Percentiles rank a stretch among this genome's conserved stretches.
Evolutionary conservation across 495 filamentous ascomycete genomes (phyloP).

Genomic region (Xylaria flabelliformis): DNA sequence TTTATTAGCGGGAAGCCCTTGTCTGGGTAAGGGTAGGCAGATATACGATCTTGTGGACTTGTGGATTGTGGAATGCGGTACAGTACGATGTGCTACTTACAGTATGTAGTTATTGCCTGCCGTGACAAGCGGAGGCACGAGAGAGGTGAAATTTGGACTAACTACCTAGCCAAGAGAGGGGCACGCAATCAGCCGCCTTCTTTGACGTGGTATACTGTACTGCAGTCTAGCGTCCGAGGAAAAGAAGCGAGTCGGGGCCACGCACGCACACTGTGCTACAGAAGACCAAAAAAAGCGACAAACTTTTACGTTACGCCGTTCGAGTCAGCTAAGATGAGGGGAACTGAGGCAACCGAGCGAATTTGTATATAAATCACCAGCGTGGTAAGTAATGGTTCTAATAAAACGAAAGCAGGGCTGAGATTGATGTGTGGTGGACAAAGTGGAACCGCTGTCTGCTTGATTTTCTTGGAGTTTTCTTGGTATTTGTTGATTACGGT

Average conservation of each 20-base stretch:
- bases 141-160: slow-evolving; percentile 7
- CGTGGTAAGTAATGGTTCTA: background rate
- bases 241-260: background rate
- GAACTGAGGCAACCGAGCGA: slow-evolving; percentile 4
- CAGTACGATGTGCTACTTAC: too few species aligned
- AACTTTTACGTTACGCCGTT: background rate
- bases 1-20: slow-evolving; percentile 18
- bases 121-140: slow-evolving; percentile 15
- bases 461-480: slow-evolving; percentile 24
- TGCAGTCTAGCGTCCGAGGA: slow-evolving; percentile 7
- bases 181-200: background rate
- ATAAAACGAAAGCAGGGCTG: slow-evolving; percentile 10
- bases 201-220: background rate
- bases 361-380: background rate
- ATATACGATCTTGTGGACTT: background rate
- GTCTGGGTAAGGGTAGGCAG: slow-evolving; percentile 4
- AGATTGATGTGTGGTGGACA: slow-evolving; percentile 24
- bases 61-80: slow-evolving; percentile 9
- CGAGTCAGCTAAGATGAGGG: background rate
- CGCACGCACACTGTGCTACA: slow-evolving; percentile 6
- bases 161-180: slow-evolving; percentile 22
- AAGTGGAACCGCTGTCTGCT: slow-evolving; percentile 15
- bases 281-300: background rate
- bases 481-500: background rate
- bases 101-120: background rate